Evolutionary conservation across 1,284 basidiomycete species (phyloP), one percentile per base, ranked within the genome.

Genomic region (Moesziomyces sp.): DNA sequence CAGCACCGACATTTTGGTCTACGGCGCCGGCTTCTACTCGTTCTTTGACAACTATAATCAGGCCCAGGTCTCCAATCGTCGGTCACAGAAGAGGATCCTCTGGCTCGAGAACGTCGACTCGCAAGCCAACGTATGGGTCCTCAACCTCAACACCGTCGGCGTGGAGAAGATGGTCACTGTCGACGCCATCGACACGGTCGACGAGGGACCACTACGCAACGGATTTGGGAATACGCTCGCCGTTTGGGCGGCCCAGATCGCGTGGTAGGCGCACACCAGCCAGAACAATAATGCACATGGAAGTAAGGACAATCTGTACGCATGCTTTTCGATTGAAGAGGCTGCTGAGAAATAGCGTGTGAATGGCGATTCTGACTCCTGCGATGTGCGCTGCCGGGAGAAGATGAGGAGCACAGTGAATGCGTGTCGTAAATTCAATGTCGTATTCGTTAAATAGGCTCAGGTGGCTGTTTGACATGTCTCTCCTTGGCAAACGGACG

Each of bases 41-140:
- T 81, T 80, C 62, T 81, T 81, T 28, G 63, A 79, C 55, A 68
- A 73, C 43, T 81, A 81, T 43, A 56, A 58, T 18, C 74, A 77
- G 51, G 56, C 49, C 18, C 51, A 67, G 10, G 60, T 79, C 16
- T 48, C 70, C 0, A 57, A 48, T 1, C 57, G 77, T 35, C 50
- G 60, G 3, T 81, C 78, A 40, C 79, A 81, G 35, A 68, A 70
- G 43, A 67, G 64, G 46, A 58, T 79, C 18, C 62, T 78, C 30
- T 61, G 59, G 51, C 44, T 81, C 9, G 65, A 81, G 19, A 55
- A 65, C 30, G 19, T 58, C 40, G 5, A 30, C 18, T 19, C 26
- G 11, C 45, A 68, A 28, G 61, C 60, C 45, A 57, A 53, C 9
- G 68, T 81, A 9, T 70, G 61, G 58, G 43, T 81, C 2, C 54